Evolutionary conservation across 345 rosid species (phyloP), one percentile per base, ranked within the genome.

Genomic region (Turnera subulata): DNA sequence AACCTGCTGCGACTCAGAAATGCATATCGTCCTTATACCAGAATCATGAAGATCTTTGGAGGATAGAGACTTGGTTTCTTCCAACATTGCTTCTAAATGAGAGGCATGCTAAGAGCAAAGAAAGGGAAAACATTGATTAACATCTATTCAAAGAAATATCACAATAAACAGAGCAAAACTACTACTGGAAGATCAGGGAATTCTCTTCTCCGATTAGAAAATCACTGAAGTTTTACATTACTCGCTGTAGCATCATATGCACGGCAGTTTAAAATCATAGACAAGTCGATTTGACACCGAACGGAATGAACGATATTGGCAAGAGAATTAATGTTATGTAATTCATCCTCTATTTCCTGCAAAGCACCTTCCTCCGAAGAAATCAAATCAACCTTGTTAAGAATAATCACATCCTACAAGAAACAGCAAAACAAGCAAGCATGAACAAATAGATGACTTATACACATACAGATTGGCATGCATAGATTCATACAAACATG

Each of bases 371-470:
- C 72, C 63, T 77, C 83, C 33, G 51, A 61, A 63, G 83, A 79
- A 75, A 86, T 77, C 84, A 92, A 80, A 78, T 92, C 96, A 68
- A 89, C 81, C 83, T 92, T 92, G 80, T 92, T 92, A 80, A 89
- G 89, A 65, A 92, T 76, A 45, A 92, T 73, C 49, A 88, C 85
- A 71, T 92, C 96, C 98, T 89, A 68, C 78, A 83, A 50, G 43
- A 22, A 63, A 72, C 23, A 22, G 29, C 44, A 55, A 48, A 65
- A 59, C 46, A 35, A 55, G 35, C 62, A 46, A 62, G 72, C 50
- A 47, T 14, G 44, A 37, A 2, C n/a, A 26, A 46, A 22, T n/a
- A 20, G 12, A 29, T 33, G 22, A 43, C 15, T 35, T 11, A 25
- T 14, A 33, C 25, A n/a, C 48, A 24, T 22, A 37, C n/a, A n/a